Evolutionary conservation across 768 basidiomycete genomes (phyloP).

Genomic region (Auricularia heimuer): DNA sequence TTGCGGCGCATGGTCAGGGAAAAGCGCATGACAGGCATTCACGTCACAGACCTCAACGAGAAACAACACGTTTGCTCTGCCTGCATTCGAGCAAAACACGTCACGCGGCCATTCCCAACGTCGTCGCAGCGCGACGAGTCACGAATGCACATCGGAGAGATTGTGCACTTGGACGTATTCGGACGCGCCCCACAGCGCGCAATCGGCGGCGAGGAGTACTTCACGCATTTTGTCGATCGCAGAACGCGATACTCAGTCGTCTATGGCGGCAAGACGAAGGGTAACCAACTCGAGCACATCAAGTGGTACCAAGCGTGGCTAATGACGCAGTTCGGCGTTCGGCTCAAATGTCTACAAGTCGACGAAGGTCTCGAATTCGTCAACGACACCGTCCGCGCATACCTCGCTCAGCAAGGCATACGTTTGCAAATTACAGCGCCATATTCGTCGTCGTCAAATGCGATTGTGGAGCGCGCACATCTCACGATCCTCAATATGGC

Average conservation of each 20-base stretch:
- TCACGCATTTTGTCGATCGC: slow-evolving; percentile 10
- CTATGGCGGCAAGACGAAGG: slow-evolving; percentile 4
- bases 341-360: slow-evolving; percentile 11
- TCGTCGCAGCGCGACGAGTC: neutral
- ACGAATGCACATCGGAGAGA: neutral
- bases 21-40: neutral
- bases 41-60: neutral
- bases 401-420: slow-evolving; percentile 11
- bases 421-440: slow-evolving; percentile 18
- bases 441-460: slow-evolving; percentile 26
- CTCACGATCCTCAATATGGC: slow-evolving; percentile 22
- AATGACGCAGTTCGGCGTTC: slow-evolving; percentile 5
- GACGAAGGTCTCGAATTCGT: slow-evolving; percentile 20
- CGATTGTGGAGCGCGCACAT: slow-evolving; percentile 29
- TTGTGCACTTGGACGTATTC: slow-evolving; percentile 7
- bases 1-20: neutral
- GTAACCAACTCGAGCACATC: neutral
- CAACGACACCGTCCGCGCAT: slow-evolving; percentile 7
- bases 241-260: slow-evolving; percentile 5
- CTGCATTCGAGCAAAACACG: neutral
- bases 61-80: neutral
- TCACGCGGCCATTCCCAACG: neutral
- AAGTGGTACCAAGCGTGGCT: slow-evolving; percentile 4
- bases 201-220: slow-evolving; percentile 2
- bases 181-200: slow-evolving; percentile 1